phyloP scores from a whole-genome alignment of 1,139 yeast genomes.

The Kodamaea derodonti region DNA sequence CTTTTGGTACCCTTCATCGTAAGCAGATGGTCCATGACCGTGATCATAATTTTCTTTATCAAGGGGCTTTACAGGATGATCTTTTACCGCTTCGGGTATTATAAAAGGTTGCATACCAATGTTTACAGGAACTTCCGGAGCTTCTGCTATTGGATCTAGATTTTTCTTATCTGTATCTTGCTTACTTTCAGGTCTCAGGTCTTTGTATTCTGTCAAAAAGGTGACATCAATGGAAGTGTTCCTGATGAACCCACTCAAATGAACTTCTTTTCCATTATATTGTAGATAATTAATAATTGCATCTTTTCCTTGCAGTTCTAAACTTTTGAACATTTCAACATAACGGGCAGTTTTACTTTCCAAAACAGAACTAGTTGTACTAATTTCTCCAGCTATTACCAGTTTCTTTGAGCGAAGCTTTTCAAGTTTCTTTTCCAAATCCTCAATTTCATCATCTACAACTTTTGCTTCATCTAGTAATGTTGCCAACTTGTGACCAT shows the following conservation, averaged over 20 bases:
- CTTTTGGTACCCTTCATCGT: slow-evolving; percentile 31
- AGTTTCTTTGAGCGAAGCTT: slow-evolving; percentile 35
- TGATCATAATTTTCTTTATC: slow-evolving; percentile 15
- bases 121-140: slow-evolving; percentile 1
- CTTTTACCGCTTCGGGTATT: slow-evolving; percentile 9
- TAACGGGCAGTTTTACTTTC: slow-evolving; percentile 48
- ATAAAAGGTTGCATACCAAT: slow-evolving; percentile 30
- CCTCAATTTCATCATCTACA: slow-evolving; percentile 40
- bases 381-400: slow-evolving; percentile 39
- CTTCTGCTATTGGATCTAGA: too few relatives aligned
- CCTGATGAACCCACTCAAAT: slow-evolving; percentile 16
- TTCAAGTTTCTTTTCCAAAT: slow-evolving; percentile 36
- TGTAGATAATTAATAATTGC: slow-evolving; percentile 27
- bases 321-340: slow-evolving; percentile 35
- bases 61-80: background rate
- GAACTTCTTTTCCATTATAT: slow-evolving; percentile 17
- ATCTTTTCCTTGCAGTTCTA: slow-evolving; percentile 38
- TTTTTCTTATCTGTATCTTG: background rate
- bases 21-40: slow-evolving; percentile 30
- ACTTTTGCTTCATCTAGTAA: slow-evolving; percentile 31
- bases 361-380: slow-evolving; percentile 49
- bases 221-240: slow-evolving; percentile 29
- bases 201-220: slow-evolving; percentile 19
- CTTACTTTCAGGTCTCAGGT: background rate
- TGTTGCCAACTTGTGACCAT: slow-evolving; percentile 42